phyloP scores from a whole-genome alignment of 805 yeast species.

The Wickerhamomyces strasburgensis region DNA sequence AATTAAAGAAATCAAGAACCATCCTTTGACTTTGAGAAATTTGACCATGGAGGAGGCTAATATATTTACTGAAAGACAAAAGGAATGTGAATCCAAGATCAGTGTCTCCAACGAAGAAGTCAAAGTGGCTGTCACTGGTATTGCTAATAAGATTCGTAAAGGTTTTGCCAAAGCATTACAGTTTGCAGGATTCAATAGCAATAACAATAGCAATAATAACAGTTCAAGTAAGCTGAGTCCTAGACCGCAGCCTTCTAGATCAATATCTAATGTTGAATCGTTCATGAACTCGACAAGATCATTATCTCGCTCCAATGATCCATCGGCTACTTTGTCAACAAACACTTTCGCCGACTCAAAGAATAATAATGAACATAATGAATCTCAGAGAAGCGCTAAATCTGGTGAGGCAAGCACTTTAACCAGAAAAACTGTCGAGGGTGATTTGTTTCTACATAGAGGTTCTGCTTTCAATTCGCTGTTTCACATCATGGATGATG shows the following conservation, averaged over 20 bases:
- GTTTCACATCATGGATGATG: slow-evolving; percentile 22
- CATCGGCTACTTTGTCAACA: too few relatives aligned
- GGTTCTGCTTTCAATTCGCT: slow-evolving; percentile 24
- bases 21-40: slow-evolving; percentile 59
- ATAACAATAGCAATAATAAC: neutral
- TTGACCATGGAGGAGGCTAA: slow-evolving; percentile 27
- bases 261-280: neutral
- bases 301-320: neutral
- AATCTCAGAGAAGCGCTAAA: slow-evolving; percentile 18
- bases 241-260: too few relatives aligned
- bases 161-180: slow-evolving; percentile 25
- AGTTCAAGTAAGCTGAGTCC: neutral
- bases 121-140: slow-evolving; percentile 75
- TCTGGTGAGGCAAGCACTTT: slow-evolving; percentile 21
- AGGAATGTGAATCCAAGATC: slow-evolving; percentile 32
- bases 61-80: slow-evolving; percentile 22
- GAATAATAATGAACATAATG: neutral
- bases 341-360: too few relatives aligned
- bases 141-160: slow-evolving; percentile 54
- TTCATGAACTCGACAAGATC: neutral
- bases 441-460: slow-evolving; percentile 26
- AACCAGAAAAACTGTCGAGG: slow-evolving; percentile 26
- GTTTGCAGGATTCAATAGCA: slow-evolving; percentile 17
- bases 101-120: slow-evolving; percentile 64
- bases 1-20: slow-evolving; percentile 66